A percentile compares a stretch with the other conserved stretches of the same genome.
Evolutionary conservation across 2,329 filamentous ascomycete genomes (phyloP).

Genomic region (Penicillium sclerotiorum): DNA sequence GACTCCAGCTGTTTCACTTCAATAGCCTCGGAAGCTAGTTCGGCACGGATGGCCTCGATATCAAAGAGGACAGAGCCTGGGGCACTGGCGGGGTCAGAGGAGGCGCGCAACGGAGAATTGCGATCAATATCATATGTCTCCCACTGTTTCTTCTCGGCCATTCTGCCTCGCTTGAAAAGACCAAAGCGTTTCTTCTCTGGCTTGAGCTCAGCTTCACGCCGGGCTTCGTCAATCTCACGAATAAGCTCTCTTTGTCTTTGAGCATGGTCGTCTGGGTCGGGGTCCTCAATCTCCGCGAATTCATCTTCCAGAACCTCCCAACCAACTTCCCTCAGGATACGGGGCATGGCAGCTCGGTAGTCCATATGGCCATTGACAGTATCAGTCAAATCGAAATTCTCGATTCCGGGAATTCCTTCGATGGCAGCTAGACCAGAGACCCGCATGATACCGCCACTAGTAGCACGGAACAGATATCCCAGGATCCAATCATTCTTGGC

Average conservation of each 20-base stretch:
- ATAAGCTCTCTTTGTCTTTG: conserved; percentile 89
- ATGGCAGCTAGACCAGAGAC: conserved; percentile 82
- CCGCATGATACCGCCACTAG: conserved; percentile 84
- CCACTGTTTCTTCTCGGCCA: conserved; percentile 81
- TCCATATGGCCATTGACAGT: conserved; percentile 93
- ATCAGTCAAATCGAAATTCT: conserved; percentile 87
- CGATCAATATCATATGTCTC: conserved; percentile 81
- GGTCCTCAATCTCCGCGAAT: conserved; percentile 95
- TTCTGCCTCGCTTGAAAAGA: conserved; percentile 78
- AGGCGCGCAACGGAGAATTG: conserved; percentile 30
- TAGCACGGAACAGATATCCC: conserved; percentile 91
- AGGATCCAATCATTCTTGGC: conserved; percentile 97
- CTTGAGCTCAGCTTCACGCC: conserved; percentile 81
- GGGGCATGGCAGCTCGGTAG: conserved; percentile 90
- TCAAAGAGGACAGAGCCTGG: conserved; percentile 76
- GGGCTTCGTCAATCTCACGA: conserved; percentile 92
- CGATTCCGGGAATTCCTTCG: conserved; percentile 74
- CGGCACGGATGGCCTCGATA: conserved; percentile 87
- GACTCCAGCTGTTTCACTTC: conserved; percentile 81
- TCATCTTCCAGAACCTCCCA: conserved; percentile 93
- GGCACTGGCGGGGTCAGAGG: conserved; percentile 29
- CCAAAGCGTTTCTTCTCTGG: conserved; percentile 71
- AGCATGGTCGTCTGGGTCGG: conserved; percentile 89
- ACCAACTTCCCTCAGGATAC: conserved; percentile 80
- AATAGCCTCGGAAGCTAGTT: conserved; percentile 72